Evolutionary conservation across 2,329 filamentous ascomycete species (phyloP).

Genomic region (Alternaria viburni): DNA sequence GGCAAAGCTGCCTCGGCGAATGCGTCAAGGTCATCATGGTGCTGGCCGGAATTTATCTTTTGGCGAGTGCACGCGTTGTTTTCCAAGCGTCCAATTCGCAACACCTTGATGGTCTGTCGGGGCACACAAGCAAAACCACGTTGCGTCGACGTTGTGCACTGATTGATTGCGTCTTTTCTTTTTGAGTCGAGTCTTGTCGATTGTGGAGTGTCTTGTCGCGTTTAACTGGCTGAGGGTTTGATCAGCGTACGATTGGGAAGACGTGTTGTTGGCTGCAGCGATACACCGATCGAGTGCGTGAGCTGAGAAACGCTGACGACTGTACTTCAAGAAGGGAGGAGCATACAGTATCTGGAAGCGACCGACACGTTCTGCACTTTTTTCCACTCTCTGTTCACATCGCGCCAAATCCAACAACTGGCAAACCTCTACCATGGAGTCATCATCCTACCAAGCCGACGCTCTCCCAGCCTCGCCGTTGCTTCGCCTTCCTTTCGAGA

Average conservation of each 20-base stretch:
- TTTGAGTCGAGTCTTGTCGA: neutral
- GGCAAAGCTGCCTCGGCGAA: conserved; percentile 20
- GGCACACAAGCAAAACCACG: conserved; percentile 12
- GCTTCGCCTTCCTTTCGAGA: conserved; percentile 54
- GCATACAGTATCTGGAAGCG: neutral
- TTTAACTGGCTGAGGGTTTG: neutral
- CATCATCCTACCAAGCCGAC: neutral
- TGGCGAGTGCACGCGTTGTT: conserved; percentile 5
- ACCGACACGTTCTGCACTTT: neutral
- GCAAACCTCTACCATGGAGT: conserved; percentile 10
- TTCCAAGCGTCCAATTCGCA: conserved; percentile 16
- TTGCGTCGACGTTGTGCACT: neutral
- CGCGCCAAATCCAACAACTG: neutral
- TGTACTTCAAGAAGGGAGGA: neutral
- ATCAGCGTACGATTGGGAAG: neutral
- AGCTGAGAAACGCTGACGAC: neutral
- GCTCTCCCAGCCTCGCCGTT: conserved; percentile 39
- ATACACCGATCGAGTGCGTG: neutral
- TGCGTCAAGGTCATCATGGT: conserved; percentile 27
- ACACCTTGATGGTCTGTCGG: conserved; percentile 23
- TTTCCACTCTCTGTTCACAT: neutral
- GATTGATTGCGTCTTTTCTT: neutral
- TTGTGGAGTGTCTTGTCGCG: neutral
- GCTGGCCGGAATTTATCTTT: conserved; percentile 20
- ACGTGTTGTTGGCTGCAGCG: neutral